Evolutionary conservation across 2,329 filamentous ascomycete genomes (phyloP).

Genomic region (Trichoderma oligosporum): DNA sequence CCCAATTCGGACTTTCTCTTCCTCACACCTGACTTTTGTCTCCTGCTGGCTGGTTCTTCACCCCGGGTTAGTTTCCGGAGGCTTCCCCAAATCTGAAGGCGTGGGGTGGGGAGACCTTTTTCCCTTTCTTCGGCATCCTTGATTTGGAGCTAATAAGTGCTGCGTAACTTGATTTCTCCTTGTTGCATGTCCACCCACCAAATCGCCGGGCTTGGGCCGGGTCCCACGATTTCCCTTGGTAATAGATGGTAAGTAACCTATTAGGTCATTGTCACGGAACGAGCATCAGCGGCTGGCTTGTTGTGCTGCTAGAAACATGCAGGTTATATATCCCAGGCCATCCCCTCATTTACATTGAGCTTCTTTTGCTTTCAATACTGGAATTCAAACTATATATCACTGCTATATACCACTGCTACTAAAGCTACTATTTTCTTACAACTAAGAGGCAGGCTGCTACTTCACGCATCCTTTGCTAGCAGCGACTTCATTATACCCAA

Average conservation of each 20-base stretch:
- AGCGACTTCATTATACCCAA: background rate
- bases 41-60: background rate
- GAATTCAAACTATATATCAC: background rate
- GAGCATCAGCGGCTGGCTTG: conserved; percentile 4
- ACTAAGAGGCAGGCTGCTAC: background rate
- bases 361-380: background rate
- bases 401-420: background rate
- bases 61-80: background rate
- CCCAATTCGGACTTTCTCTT: background rate
- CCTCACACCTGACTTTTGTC: conserved; percentile 11
- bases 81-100: conserved; percentile 10
- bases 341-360: background rate
- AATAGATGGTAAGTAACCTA: conserved; percentile 5
- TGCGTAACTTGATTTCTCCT: background rate
- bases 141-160: conserved; percentile 3
- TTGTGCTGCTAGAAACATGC: conserved; percentile 5
- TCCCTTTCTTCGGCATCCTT: background rate
- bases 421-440: background rate
- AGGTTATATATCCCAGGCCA: conserved; percentile 10
- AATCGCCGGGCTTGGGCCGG: conserved; percentile 15
- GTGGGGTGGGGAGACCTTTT: conserved; percentile 9
- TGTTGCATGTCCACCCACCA: conserved; percentile 8
- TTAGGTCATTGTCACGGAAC: conserved; percentile 10
- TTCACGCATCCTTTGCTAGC: background rate
- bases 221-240: conserved; percentile 7